These are phyloP conservation scores for Penicillium corylophilum DNA, from an alignment of 2,329 filamentous ascomycete species.

Conservation along the genomic window DNA sequence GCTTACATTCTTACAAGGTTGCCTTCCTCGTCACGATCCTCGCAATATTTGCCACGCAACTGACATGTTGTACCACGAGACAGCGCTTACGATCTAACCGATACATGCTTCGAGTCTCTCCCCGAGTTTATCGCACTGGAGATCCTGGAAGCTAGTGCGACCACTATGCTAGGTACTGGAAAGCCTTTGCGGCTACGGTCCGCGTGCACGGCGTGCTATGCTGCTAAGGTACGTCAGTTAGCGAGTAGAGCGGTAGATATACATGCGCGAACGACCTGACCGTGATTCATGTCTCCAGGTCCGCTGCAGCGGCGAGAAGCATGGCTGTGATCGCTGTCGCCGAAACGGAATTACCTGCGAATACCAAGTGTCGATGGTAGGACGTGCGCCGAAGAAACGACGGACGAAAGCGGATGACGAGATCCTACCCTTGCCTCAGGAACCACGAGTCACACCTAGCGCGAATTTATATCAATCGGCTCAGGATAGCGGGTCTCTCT, in stretches of 20 bases:
- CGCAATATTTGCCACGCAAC: no score
- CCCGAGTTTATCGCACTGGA: no score
- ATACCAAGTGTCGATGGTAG: slow-evolving; percentile 1
- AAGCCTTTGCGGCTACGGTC: not conserved
- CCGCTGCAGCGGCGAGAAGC: not conserved
- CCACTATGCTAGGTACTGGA: not conserved
- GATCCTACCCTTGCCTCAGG: not conserved
- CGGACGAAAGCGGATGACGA: not conserved
- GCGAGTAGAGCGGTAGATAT: not conserved
- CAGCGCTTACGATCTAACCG: no score
- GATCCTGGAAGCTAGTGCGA: not conserved
- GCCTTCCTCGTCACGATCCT: no score
- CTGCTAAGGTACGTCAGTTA: not conserved
- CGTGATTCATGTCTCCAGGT: not conserved
- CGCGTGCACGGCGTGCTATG: not conserved
- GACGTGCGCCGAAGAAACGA: not conserved
- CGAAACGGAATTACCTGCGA: not conserved
- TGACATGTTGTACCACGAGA: no score
- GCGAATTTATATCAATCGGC: no score
- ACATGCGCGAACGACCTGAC: not conserved
- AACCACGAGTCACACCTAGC: no score
- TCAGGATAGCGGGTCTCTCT: not conserved
- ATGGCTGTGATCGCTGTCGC: not conserved
- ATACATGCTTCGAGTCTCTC: no score
- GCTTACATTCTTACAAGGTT: no score